Conservation (phyloP, 345 rosid genomes). For the Camelina sativa region DNA sequence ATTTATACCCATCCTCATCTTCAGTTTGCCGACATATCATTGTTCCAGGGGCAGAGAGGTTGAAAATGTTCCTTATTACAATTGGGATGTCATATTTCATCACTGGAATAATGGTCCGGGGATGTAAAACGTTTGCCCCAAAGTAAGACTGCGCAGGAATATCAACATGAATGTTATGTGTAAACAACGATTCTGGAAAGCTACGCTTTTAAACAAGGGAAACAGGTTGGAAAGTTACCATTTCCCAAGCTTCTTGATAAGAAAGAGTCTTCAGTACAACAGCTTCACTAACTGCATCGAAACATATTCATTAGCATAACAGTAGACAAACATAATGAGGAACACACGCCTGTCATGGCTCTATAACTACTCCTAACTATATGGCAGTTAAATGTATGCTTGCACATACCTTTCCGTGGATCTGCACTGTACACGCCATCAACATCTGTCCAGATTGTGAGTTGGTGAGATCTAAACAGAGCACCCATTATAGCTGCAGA, state of each 20-base stretch:
- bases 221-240: conserved; percentile 58
- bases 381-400: not conserved
- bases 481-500: conserved; percentile 98
- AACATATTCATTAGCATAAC: conserved; percentile 22
- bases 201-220: conserved; percentile 30
- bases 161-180: conserved; percentile 24
- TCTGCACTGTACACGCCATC: conserved; percentile 98
- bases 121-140: conserved; percentile 98
- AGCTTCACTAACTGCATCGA: conserved; percentile 91
- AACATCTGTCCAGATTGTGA: conserved; percentile 98
- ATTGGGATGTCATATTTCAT: conserved; percentile 93
- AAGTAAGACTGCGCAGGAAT: conserved; percentile 82
- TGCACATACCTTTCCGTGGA: conserved; percentile 86
- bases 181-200: conserved; percentile 17
- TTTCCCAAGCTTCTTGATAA: conserved; percentile 99
- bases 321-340: conserved; percentile 3
- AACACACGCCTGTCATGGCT: conserved; percentile 4
- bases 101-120: conserved; percentile 98
- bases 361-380: conserved; percentile 15
- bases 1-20: conserved; percentile 53
- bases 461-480: conserved; percentile 73
- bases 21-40: conserved; percentile 68
- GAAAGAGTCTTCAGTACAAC: conserved; percentile 79
- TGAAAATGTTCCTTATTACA: conserved; percentile 90
- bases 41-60: conserved; percentile 91